A percentile compares a stretch with the other conserved stretches of the same genome.
Conservation (phyloP, 2,329 filamentous ascomycete genomes). For the Aspergillus neotritici region DNA sequence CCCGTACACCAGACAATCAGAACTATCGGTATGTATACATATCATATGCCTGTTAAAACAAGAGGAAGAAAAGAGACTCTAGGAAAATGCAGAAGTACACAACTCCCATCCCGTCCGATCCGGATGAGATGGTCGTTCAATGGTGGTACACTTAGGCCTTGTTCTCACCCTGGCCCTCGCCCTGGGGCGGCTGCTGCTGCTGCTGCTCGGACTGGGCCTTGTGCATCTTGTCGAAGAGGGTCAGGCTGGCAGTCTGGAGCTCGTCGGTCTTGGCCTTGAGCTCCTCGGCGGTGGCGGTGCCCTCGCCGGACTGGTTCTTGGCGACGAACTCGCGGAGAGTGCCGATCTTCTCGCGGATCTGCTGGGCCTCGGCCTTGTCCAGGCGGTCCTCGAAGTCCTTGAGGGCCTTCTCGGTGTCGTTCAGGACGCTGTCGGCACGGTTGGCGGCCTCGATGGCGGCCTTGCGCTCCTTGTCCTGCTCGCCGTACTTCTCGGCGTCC, state of each 20-base stretch:
- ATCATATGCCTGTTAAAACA: constrained; percentile 27
- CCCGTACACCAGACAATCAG: constrained; percentile 32
- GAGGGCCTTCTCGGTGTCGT: constrained; percentile 96
- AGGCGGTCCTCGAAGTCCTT: constrained; percentile 95
- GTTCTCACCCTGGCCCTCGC: constrained; percentile 55
- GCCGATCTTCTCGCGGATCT: constrained; percentile 89
- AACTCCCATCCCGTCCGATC: constrained; percentile 8
- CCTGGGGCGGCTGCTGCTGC: constrained; percentile 49
- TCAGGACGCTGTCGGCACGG: constrained; percentile 90
- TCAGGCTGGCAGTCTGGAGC: constrained; percentile 90
- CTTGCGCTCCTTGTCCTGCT: constrained; percentile 96
- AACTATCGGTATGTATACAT: constrained; percentile 36
- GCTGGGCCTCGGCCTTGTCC: constrained; percentile 90
- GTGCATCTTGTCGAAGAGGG: constrained; percentile 99
- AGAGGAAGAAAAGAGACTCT: constrained; percentile 16
- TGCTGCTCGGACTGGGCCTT: constrained; percentile 72
- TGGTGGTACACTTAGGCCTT: constrained; percentile 51
- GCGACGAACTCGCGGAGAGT: constrained; percentile 80
- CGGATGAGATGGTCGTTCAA: constrained; percentile 13
- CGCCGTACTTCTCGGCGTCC: constrained; percentile 94
- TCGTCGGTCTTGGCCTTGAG: constrained; percentile 99
- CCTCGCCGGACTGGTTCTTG: constrained; percentile 93
- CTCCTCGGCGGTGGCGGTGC: constrained; percentile 76
- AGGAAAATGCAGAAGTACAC: constrained; percentile 19
- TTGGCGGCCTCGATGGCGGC: constrained; percentile 91